Conservation (phyloP, 148 eudicot species). For the Rhododendron griersonianum region DNA sequence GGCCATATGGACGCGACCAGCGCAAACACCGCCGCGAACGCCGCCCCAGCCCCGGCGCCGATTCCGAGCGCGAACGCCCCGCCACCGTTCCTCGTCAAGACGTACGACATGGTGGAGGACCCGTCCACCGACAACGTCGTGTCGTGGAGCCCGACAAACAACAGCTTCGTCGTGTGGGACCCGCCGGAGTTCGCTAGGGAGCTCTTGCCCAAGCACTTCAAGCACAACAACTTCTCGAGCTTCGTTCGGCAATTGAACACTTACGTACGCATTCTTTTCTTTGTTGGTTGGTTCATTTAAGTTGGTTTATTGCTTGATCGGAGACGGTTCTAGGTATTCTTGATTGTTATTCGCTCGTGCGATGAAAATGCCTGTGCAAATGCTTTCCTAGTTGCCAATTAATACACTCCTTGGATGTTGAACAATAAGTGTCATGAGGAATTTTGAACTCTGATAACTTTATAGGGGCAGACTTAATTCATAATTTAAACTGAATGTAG, state of each 20-base stretch:
- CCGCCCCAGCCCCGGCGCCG: slow-evolving; percentile 33
- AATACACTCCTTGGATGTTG: neutral
- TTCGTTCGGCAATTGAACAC: slow-evolving; percentile 87
- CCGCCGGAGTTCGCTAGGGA: slow-evolving; percentile 77
- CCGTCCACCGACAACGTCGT: slow-evolving; percentile 62
- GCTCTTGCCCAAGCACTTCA: slow-evolving; percentile 77
- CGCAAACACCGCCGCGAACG: neutral
- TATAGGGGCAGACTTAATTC: neutral
- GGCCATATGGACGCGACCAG: slow-evolving; percentile 3
- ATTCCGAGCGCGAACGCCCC: slow-evolving; percentile 42
- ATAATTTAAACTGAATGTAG: neutral
- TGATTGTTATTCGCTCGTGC: neutral
- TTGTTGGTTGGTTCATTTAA: neutral
- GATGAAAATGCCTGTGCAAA: neutral
- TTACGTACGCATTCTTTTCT: slow-evolving; percentile 39
- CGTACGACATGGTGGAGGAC: slow-evolving; percentile 80
- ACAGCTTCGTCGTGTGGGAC: slow-evolving; percentile 91
- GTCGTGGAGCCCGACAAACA: slow-evolving; percentile 72
- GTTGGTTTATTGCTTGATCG: neutral
- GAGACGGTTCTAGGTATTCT: neutral
- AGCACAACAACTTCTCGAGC: slow-evolving; percentile 87
- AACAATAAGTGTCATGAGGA: neutral
- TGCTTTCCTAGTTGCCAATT: neutral
- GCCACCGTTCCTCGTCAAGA: slow-evolving; percentile 66
- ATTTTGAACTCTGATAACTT: neutral